Conservation (phyloP, 78 protist species). For the Tieghemostelium lacteum region DNA sequence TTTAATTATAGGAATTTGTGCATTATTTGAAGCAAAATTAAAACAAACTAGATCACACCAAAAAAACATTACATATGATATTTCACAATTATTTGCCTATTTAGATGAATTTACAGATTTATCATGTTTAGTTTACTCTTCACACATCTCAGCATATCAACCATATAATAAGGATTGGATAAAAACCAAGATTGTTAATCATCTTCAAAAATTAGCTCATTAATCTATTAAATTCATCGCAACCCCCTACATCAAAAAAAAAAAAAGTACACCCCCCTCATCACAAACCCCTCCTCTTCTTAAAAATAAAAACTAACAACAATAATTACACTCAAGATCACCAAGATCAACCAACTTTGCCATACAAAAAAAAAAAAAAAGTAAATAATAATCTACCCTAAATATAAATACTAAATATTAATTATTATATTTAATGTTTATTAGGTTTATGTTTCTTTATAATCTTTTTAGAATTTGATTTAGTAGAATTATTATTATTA, state of each 20-base stretch:
- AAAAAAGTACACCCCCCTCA: too few species aligned
- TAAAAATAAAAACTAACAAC: too few species aligned
- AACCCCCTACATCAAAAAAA: neutral
- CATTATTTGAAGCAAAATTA: slow-evolving; percentile 53
- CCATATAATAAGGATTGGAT: slow-evolving; percentile 81
- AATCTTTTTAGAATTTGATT: too few species aligned
- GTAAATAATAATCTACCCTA: neutral
- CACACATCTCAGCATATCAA: slow-evolving; percentile 37
- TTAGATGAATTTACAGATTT: slow-evolving; percentile 57
- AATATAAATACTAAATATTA: neutral
- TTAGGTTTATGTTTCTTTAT: neutral
- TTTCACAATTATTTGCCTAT: slow-evolving; percentile 42
- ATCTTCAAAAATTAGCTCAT: slow-evolving; percentile 67
- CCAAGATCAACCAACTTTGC: neutral
- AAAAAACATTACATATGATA: slow-evolving; percentile 66
- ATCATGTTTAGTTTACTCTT: slow-evolving; percentile 64
- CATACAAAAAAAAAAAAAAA: too few species aligned
- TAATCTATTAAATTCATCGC: neutral
- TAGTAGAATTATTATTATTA: slow-evolving; percentile 10
- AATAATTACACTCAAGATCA: too few species aligned
- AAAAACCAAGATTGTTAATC: slow-evolving; percentile 44
- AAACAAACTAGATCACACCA: slow-evolving; percentile 52
- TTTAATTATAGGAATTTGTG: slow-evolving; percentile 46
- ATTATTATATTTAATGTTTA: too few species aligned
- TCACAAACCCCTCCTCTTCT: too few species aligned